A percentile compares a stretch with the other conserved stretches of the same genome.
These are phyloP conservation scores for Cordyceps farinosa DNA, from an alignment of 2,329 filamentous ascomycete genomes.

Conservation along the genomic window DNA sequence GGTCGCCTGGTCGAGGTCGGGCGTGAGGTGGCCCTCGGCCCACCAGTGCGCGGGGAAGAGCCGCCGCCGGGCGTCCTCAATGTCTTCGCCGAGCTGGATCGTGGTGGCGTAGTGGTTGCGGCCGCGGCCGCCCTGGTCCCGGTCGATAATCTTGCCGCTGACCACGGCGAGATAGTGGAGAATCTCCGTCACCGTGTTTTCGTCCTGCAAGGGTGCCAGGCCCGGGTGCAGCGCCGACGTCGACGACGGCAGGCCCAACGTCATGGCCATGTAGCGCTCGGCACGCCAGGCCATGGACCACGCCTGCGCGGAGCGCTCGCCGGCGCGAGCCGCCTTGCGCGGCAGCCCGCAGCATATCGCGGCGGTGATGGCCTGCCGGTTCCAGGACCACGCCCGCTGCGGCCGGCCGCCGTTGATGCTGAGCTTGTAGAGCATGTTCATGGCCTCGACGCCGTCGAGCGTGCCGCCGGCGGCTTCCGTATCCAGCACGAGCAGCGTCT, in stretches of 20 bases:
- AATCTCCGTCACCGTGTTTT: background rate
- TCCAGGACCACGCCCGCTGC: conserved; percentile 50
- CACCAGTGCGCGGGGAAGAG: conserved; percentile 15
- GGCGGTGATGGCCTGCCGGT: conserved; percentile 47
- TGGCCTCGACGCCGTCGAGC: conserved; percentile 50
- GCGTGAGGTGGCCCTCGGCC: conserved; percentile 19
- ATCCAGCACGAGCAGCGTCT: conserved; percentile 40
- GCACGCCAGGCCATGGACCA: conserved; percentile 39
- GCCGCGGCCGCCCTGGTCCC: conserved; percentile 1
- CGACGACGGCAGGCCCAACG: conserved; percentile 50
- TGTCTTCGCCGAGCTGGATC: conserved; percentile 2
- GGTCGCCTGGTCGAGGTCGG: conserved; percentile 27
- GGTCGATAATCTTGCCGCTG: conserved; percentile 13
- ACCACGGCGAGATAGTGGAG: background rate
- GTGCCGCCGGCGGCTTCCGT: conserved; percentile 49
- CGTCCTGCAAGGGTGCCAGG: conserved; percentile 2
- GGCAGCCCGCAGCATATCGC: conserved; percentile 27
- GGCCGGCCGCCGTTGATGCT: conserved; percentile 54
- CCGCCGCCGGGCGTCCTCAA: background rate
- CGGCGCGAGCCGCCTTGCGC: background rate
- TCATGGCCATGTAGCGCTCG: conserved; percentile 49
- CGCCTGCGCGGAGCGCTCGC: conserved; percentile 18
- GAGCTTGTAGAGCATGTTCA: conserved; percentile 48
- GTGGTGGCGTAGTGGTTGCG: conserved; percentile 1
- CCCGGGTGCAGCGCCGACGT: conserved; percentile 28